Base-by-base conservation (phyloP, 495 filamentous ascomycete species). In the Aspergillus bertholletiae region DNA sequence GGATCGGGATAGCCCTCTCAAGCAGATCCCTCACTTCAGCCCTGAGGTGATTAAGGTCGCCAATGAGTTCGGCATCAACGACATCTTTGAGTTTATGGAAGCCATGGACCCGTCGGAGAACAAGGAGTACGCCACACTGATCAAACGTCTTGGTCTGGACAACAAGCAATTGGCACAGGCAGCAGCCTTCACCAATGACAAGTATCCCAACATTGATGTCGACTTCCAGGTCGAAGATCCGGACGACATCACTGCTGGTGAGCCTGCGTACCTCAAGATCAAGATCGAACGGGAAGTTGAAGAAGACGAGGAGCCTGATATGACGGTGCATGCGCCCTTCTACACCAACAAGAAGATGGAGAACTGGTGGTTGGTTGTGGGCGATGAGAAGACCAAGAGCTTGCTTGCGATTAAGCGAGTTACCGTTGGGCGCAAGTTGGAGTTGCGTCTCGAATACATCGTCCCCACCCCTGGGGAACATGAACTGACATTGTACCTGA, bases 11-110 rank as follows among this genome's bases (percentile, higher is more conserved):
- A 94, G 88, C 58, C 91, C 95, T 43, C 80, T 99, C 48, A 96
- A 96, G 76, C 94, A 99, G 74, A 96, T 99, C 60, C 94, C 94
- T 55, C 88, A 96, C 72, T 99, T 99, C 70, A 82, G 86, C 5
- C 82, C 88, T 23, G 85, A 94, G 52, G 85, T 86, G 46, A 84
- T 97, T 58, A 88, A 94, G 72, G 87, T 82, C 55, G 90, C 90
- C 39, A 88, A 90, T 63, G 85, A 90, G 49, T 85, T 79, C 58
- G 85, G 84, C 84, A 88, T 97, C 74, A 88, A 88, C 50, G 92
- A 97, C 65, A 89, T 99, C 56, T 90, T 94, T 59, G 92, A 97
- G 64, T 97, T 99, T 71, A 97, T 97, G 90, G 93, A 97, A 30
- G 87, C 90, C 40, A 99, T 99, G 94, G 90, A 96, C 65, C 90